These are phyloP conservation scores for Geotrichum siamense DNA, from an alignment of 1,139 yeast species.

Conservation along the genomic window DNA sequence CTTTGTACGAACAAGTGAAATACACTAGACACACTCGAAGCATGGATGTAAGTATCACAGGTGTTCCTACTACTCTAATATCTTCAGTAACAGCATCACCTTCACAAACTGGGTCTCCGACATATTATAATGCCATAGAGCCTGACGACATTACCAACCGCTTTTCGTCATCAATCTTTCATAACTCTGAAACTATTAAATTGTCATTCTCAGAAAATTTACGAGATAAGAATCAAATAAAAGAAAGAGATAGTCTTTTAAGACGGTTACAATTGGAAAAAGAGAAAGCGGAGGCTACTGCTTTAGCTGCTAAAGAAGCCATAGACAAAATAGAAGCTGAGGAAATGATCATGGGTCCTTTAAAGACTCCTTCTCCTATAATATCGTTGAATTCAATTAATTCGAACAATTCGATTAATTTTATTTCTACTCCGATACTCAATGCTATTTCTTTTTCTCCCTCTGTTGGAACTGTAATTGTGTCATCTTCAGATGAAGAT, in stretches of 20 bases:
- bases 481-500: constrained; percentile 14
- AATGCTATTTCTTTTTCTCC: constrained; percentile 23
- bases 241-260: not conserved
- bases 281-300: constrained; percentile 1
- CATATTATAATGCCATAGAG: too few species aligned
- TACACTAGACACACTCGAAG: constrained; percentile 1
- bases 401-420: constrained; percentile 20
- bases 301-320: not conserved
- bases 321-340: constrained; percentile 1
- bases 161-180: not conserved
- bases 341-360: not conserved
- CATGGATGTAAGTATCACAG: not conserved
- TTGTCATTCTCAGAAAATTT: not conserved
- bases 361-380: constrained; percentile 6
- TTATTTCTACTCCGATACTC: constrained; percentile 23
- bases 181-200: not conserved
- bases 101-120: not conserved
- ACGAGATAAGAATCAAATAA: not conserved
- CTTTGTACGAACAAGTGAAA: constrained; percentile 15
- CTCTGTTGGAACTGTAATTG: constrained; percentile 14
- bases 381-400: constrained; percentile 14
- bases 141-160: not conserved
- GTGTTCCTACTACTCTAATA: not conserved
- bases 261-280: not conserved
- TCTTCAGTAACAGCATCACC: not conserved